These are phyloP conservation scores for Eimeria mitis DNA, from an alignment of 169 alveolate species.

Conservation along the genomic window DNA sequence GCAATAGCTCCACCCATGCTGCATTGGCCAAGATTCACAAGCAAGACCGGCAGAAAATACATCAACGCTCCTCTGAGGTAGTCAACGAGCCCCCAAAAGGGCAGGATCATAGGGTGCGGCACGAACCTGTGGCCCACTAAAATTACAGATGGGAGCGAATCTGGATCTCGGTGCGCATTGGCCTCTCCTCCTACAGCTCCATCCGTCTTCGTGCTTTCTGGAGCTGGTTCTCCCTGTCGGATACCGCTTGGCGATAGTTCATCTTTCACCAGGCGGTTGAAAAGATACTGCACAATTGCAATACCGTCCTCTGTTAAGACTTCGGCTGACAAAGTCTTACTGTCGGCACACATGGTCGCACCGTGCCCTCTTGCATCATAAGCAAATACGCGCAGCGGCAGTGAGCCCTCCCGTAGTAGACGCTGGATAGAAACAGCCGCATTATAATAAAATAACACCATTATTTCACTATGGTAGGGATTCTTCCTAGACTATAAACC, in stretches of 20 bases:
- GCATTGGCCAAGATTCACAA: constrained; percentile 7
- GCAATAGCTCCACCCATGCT: constrained; percentile 84
- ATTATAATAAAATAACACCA: neutral
- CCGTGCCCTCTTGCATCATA: constrained; percentile 82
- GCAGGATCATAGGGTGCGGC: neutral
- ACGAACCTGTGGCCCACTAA: constrained; percentile 77
- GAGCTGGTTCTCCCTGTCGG: neutral
- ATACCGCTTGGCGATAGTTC: neutral
- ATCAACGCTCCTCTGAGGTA: neutral
- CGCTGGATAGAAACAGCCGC: constrained; percentile 46
- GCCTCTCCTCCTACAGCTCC: neutral
- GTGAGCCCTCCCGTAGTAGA: constrained; percentile 45
- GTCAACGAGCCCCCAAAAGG: no score
- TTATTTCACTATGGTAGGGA: no score
- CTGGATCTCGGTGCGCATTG: constrained; percentile 9
- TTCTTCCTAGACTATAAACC: neutral
- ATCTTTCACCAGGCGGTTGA: constrained; percentile 17
- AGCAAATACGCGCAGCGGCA: constrained; percentile 70
- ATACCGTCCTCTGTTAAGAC: constrained; percentile 62
- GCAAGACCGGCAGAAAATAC: neutral
- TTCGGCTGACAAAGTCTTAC: constrained; percentile 66
- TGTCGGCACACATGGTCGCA: constrained; percentile 75
- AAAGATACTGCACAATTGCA: constrained; percentile 67
- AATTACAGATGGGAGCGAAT: constrained; percentile 61
- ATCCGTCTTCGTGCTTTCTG: neutral